A percentile compares a stretch with the other conserved stretches of the same genome.
These are phyloP conservation scores for Leccinum pellstonianum DNA, from an alignment of 768 basidiomycete genomes.

Conservation along the genomic window DNA sequence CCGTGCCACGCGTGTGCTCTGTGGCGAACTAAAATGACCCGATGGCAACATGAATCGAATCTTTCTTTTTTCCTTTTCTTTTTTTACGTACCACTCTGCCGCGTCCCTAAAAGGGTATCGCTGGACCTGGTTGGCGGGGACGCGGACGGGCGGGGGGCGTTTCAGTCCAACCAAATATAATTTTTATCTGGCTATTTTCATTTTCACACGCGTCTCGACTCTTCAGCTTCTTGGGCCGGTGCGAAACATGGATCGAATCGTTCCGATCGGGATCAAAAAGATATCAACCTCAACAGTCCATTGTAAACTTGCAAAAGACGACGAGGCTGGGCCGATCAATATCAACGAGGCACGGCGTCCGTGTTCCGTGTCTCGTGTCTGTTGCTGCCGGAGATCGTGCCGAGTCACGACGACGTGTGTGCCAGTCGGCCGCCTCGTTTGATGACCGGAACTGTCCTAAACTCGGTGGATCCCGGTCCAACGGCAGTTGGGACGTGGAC, in stretches of 20 bases:
- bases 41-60: background rate
- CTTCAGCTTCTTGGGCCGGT: background rate
- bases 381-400: background rate
- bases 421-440: background rate
- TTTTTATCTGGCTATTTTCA: background rate
- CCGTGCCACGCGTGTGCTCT: slow-evolving; percentile 1
- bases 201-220: background rate
- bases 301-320: background rate
- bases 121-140: background rate
- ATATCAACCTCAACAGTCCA: background rate
- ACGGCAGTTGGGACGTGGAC: background rate
- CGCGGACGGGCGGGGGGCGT: background rate
- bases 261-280: background rate
- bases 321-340: background rate
- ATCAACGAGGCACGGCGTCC: background rate
- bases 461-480: background rate
- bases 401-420: background rate
- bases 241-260: background rate
- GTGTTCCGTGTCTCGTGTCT: background rate
- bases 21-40: background rate
- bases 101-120: background rate
- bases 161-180: background rate
- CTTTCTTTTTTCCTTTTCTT: background rate
- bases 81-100: background rate
- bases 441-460: background rate